Conservation (phyloP, 108 stramenopile species). For the Cyclotella choctawhatcheeana region DNA sequence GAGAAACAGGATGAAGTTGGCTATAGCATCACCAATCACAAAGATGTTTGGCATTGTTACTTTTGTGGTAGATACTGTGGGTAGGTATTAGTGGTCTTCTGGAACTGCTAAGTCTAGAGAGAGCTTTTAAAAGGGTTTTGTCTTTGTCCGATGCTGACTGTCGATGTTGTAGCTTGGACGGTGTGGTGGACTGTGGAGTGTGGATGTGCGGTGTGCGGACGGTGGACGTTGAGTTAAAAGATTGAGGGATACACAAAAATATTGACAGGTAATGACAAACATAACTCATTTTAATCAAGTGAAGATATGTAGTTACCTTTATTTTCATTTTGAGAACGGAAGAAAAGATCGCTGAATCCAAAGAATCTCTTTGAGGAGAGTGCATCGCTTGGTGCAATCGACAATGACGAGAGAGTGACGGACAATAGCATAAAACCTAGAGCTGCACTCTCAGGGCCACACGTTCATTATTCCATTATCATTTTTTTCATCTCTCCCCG, state of each 20-base stretch:
- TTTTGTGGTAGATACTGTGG: neutral
- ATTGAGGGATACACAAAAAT: too few species aligned
- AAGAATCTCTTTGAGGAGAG: too few species aligned
- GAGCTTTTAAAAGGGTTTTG: too few species aligned
- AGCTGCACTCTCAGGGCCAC: too few species aligned
- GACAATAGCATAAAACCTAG: too few species aligned
- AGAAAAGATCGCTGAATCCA: neutral
- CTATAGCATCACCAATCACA: constrained; percentile 23
- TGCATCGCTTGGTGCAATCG: too few species aligned
- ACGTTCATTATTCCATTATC: neutral
- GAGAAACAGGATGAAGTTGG: constrained; percentile 21
- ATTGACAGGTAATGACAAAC: neutral
- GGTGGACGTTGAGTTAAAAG: too few species aligned
- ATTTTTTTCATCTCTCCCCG: neutral
- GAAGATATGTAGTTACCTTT: neutral
- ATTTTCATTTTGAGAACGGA: neutral
- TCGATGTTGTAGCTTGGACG: too few species aligned
- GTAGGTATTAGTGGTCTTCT: too few species aligned
- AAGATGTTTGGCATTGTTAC: constrained; percentile 3
- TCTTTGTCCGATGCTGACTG: too few species aligned
- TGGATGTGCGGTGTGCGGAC: neutral
- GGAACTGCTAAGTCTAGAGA: too few species aligned
- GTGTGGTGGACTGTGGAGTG: too few species aligned
- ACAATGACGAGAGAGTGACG: neutral
- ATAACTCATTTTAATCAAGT: neutral